Evolutionary conservation across 768 basidiomycete genomes (phyloP), one percentile per base, ranked within the genome.

Genomic region (Gymnopilus dilepis): DNA sequence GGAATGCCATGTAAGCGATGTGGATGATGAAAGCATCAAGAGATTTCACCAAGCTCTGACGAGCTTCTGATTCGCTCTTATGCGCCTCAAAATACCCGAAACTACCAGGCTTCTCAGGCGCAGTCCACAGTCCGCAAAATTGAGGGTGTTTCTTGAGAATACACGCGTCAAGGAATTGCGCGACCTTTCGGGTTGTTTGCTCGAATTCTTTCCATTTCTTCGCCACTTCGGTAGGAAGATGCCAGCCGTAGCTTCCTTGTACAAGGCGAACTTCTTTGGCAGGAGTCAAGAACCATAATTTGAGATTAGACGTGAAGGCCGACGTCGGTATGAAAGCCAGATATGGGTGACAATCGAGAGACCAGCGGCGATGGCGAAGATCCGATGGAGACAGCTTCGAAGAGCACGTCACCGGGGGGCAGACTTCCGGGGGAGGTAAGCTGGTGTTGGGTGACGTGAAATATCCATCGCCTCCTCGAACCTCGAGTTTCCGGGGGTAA

Each of bases 151-250:
- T 45, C 30, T 38, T 42, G 37, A 28, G 12, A 33, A 55, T 47
- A 48, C 54, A 31, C 21, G 21, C 19, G 19, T n/a, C 30, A 28
- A 63, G 34, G n/a, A 28, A 38, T n/a, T 34, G 47, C n/a, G 43
- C 34, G 9, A 42, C 37, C 28, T 19, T 42, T 2, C 43, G 42
- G 12, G 54, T 21, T 34, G 41, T 45, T 34, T 33, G 30, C 45
- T 63, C 62, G 26, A 63, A 53, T 15, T 34, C 28, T 30, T 63
- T 63, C 62, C 62, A 63, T 15, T 31, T 30, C 43, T 63, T 63
- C 8, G 38, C 48, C 38, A 33, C 40, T 22, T 55, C 26, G n/a
- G 22, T 8, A n/a, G 52, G 58, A 4, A 59, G 58, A 56, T 63
- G 62, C 58, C 58, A 60, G 59, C 42, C 24, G 42, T 41, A 21